A percentile compares a stretch with the other conserved stretches of the same genome.
Conservation (phyloP, 2,329 filamentous ascomycete genomes). For the Esteya vermicola region DNA sequence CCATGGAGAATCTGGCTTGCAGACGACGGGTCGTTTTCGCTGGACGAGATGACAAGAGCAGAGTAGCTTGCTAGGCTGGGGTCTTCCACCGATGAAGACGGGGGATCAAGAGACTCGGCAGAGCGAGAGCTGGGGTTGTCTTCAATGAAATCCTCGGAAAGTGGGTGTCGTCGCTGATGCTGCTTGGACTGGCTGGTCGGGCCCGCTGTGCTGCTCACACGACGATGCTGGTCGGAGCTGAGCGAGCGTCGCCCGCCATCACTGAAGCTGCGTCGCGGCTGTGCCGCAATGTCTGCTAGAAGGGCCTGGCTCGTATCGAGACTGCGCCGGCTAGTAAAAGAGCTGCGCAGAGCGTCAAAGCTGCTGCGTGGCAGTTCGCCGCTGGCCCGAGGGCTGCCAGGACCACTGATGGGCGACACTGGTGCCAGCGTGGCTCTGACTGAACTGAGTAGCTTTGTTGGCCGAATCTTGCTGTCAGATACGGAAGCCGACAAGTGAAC, state of each 20-base stretch:
- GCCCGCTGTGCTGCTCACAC: background rate
- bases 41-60: slow-evolving; percentile 52
- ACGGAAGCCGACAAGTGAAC: background rate
- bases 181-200: background rate
- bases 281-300: slow-evolving; percentile 18
- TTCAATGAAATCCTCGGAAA: background rate
- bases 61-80: slow-evolving; percentile 47
- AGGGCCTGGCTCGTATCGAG: slow-evolving; percentile 32
- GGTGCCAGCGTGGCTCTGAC: slow-evolving; percentile 49
- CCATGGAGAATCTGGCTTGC: slow-evolving; percentile 81
- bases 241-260: slow-evolving; percentile 36
- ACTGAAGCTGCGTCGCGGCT: slow-evolving; percentile 49
- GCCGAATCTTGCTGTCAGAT: slow-evolving; percentile 10
- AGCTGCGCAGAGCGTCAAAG: slow-evolving; percentile 34
- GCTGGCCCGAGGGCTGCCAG: slow-evolving; percentile 40
- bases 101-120: slow-evolving; percentile 60
- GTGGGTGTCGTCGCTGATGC: background rate
- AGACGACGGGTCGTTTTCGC: slow-evolving; percentile 62
- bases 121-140: background rate
- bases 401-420: slow-evolving; percentile 23
- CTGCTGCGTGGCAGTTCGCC: slow-evolving; percentile 36
- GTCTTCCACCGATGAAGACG: slow-evolving; percentile 45
- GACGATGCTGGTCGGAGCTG: slow-evolving; percentile 28
- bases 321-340: slow-evolving; percentile 29
- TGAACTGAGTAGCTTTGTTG: slow-evolving; percentile 33